Conservation (phyloP, 2,329 filamentous ascomycete species). For the Stromatinia cepivora region DNA sequence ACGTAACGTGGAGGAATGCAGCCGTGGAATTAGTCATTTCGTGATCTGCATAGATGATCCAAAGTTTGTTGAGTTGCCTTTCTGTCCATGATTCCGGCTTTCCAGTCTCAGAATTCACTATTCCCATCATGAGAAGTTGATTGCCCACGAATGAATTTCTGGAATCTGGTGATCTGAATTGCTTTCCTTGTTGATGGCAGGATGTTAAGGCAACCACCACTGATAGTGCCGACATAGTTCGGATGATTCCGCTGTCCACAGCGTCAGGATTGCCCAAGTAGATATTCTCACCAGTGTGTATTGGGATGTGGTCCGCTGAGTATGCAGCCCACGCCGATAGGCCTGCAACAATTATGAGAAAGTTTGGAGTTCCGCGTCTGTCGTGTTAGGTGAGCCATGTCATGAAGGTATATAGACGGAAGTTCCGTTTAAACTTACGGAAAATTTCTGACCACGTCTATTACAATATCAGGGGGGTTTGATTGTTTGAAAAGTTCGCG, state of each 20-base stretch:
- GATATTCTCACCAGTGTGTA: not conserved
- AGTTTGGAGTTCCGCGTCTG: not conserved
- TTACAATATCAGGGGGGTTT: not conserved
- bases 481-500: not conserved
- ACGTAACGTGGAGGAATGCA: slow-evolving; percentile 49
- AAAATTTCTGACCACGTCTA: not conserved
- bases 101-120: not conserved
- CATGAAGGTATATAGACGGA: not conserved
- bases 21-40: slow-evolving; percentile 53
- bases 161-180: not conserved
- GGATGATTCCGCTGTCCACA: not conserved
- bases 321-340: not conserved
- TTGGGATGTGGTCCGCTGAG: not conserved
- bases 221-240: not conserved
- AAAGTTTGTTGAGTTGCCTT: slow-evolving; percentile 31
- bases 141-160: not conserved
- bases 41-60: slow-evolving; percentile 50
- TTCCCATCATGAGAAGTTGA: slow-evolving; percentile 8
- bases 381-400: not conserved
- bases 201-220: not conserved
- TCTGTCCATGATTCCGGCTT: not conserved
- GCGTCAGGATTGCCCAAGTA: not conserved
- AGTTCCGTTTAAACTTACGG: not conserved
- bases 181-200: not conserved
- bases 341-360: not conserved